Conservation (phyloP, 768 basidiomycete genomes). For the Suillus cothurnatus region DNA sequence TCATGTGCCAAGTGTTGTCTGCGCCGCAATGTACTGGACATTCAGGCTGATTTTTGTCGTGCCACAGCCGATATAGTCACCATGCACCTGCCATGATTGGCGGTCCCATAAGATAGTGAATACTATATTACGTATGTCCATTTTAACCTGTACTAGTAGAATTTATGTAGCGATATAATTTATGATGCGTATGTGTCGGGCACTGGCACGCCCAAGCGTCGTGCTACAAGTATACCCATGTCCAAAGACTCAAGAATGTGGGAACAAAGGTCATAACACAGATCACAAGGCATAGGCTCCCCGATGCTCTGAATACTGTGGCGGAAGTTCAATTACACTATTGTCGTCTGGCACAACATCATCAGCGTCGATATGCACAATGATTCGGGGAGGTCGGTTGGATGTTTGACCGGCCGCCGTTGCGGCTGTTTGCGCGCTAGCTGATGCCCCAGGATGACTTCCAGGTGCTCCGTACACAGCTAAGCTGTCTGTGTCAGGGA, state of each 20-base stretch:
- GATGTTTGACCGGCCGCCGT: conserved; percentile 43
- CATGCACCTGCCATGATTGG: no score
- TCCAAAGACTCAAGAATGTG: not conserved
- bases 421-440: conserved; percentile 52
- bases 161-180: no score
- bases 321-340: conserved; percentile 73
- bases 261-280: not conserved
- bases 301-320: conserved; percentile 63
- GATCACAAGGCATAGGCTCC: conserved; percentile 11
- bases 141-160: no score
- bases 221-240: not conserved
- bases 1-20: no score
- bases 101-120: no score
- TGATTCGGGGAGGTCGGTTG: conserved; percentile 49
- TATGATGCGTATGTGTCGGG: no score
- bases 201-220: no score
- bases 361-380: conserved; percentile 71
- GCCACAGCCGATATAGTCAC: no score
- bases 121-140: no score
- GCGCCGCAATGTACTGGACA: no score
- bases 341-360: conserved; percentile 48
- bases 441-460: conserved; percentile 33
- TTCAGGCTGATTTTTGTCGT: no score
- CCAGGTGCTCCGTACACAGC: no score
- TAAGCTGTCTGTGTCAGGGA: conserved; percentile 21